Conservation (phyloP, 73 alveolate species). For the Paramecium tetraurelia region DNA sequence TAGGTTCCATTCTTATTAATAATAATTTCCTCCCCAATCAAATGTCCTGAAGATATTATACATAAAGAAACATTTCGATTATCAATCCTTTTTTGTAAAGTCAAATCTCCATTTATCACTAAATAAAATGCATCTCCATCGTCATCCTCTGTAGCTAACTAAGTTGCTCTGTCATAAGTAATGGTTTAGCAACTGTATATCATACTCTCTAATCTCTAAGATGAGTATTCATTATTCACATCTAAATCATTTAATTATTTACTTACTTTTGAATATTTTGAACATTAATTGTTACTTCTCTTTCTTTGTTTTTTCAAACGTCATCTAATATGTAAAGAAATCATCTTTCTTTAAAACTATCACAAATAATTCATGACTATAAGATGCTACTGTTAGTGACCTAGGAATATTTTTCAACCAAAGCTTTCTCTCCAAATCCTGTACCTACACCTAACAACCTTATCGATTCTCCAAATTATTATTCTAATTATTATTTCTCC, state of each 20-base stretch:
- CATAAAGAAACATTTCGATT: neutral
- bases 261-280: neutral
- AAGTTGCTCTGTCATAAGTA: conserved; percentile 4
- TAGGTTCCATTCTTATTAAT: neutral
- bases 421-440: conserved; percentile 46
- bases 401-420: conserved; percentile 38
- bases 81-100: neutral
- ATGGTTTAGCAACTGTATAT: conserved; percentile 19
- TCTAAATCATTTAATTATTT: neutral
- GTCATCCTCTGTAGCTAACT: neutral
- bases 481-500: neutral
- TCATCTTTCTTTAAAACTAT: conserved; percentile 38
- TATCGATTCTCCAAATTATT: neutral
- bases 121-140: conserved; percentile 1
- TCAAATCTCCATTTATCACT: neutral
- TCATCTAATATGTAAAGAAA: neutral
- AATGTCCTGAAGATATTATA: conserved; percentile 17
- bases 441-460: neutral
- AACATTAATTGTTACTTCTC: conserved; percentile 27
- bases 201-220: conserved; percentile 37
- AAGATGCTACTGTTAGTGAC: conserved; percentile 28
- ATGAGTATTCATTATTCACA: conserved; percentile 28
- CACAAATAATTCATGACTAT: conserved; percentile 28
- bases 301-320: conserved; percentile 7
- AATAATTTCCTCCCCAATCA: conserved; percentile 28